Percentiles rank a stretch among this genome's conserved stretches.
phyloP scores from a whole-genome alignment of 2,329 filamentous ascomycete genomes.

The Sarocladium strictum region DNA sequence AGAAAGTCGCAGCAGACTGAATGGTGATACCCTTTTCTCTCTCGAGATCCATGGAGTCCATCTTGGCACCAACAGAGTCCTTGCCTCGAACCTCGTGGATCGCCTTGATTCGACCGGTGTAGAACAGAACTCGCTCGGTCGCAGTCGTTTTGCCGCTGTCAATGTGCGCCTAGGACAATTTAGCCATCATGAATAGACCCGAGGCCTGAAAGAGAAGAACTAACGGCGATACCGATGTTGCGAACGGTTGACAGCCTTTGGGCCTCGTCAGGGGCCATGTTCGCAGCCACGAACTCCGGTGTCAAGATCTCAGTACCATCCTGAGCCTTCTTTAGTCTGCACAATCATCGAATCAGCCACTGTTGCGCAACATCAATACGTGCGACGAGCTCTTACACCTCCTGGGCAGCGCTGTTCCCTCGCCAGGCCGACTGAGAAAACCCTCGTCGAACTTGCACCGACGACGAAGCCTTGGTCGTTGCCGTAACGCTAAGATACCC shows the following conservation, averaged over 20 bases:
- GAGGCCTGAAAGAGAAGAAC: constrained; percentile 3
- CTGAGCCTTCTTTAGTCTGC: constrained; percentile 45
- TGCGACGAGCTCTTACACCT: constrained; percentile 27
- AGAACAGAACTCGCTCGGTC: constrained; percentile 95
- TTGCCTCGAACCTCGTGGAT: constrained; percentile 97
- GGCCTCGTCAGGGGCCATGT: constrained; percentile 74
- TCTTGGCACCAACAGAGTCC: constrained; percentile 94
- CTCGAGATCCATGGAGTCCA: constrained; percentile 99
- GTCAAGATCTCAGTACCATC: constrained; percentile 47
- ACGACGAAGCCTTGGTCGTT: constrained; percentile 15
- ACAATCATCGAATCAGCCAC: not conserved
- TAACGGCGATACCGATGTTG: constrained; percentile 96
- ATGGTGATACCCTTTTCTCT: constrained; percentile 99
- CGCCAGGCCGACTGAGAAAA: constrained; percentile 27
- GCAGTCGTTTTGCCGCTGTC: constrained; percentile 97
- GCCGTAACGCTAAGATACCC: constrained; percentile 22
- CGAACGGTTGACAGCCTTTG: constrained; percentile 73
- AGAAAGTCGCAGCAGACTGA: constrained; percentile 95
- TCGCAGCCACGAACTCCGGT: constrained; percentile 62
- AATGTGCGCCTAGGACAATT: constrained; percentile 70
- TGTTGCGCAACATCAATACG: not conserved
- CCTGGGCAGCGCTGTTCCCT: constrained; percentile 30
- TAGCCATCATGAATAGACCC: too few species aligned
- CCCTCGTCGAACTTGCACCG: constrained; percentile 21
- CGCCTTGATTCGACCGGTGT: constrained; percentile 91